Base-by-base conservation (phyloP, 371 early-diverging fungal genomes). In the Mucor irregularis region DNA sequence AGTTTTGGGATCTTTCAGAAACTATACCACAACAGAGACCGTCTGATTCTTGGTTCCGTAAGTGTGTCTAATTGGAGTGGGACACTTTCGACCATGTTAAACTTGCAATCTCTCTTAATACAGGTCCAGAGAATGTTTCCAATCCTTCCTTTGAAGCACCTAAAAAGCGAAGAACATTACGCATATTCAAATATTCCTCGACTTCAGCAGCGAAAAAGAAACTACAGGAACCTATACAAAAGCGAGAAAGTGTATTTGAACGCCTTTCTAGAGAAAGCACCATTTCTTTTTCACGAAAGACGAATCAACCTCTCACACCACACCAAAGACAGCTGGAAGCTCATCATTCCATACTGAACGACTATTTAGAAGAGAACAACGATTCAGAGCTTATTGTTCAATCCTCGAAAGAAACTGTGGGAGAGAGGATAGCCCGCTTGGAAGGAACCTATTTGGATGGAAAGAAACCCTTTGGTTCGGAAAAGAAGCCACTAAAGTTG, bases 11-110 rank as follows among this genome's bases (percentile, higher is more conserved):
- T 47, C 40, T 62, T 14, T 33, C 57, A 7, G 42, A 30, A 8
- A 13, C 17, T 6, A 21, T 35, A 10, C n/a, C 13, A 9, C 29
- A 50, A 37, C n/a, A 52, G 8, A 28, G 51, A 48, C 57, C 57
- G 16, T 31, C 38, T 40, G 62, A 62, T 28, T 21, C 34, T 1
- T 62, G 62, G 62, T 62, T 62, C 40, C 26, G 62, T 62, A 62
- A 38, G 57, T 52, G 10, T 25, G 29, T 13, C 13, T 34, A n/a
- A 22, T 25, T 26, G 7, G 19, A 1, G 30, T 11, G n/a, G 28
- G 6, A 8, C 5, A 21, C 17, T 37, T 17, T 48, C 5, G 13
- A 35, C 16, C 7, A 19, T 14, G 2, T 6, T 28, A n/a, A n/a
- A n/a, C n/a, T n/a, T n/a, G n/a, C n/a, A n/a, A n/a, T n/a, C n/a